A percentile compares a stretch with the other conserved stretches of the same genome.
phyloP scores from a whole-genome alignment of 129 eudicot species.

The Mikania micrantha region DNA sequence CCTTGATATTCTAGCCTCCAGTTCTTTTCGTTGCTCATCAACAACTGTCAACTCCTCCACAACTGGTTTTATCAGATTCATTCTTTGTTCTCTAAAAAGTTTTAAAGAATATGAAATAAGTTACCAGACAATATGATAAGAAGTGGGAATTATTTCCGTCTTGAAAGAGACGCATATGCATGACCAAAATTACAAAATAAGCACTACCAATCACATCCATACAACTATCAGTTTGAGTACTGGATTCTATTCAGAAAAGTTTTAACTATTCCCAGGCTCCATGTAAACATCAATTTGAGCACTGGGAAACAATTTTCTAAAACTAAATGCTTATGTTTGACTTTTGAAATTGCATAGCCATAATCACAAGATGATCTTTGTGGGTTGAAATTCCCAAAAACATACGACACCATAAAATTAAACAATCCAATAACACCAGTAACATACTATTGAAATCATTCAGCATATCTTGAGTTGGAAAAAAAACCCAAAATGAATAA shows the following conservation, averaged over 20 bases:
- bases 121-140: not conserved
- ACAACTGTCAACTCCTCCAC: slow-evolving; percentile 43
- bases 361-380: not conserved
- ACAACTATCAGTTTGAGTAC: not conserved
- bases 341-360: not conserved
- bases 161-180: not conserved
- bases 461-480: too few relatives aligned
- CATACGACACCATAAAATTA: not conserved
- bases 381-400: not conserved
- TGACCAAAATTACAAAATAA: not conserved
- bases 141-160: not conserved
- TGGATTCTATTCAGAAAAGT: not conserved
- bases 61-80: slow-evolving; percentile 35
- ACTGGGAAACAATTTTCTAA: not conserved
- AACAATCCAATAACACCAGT: slow-evolving; percentile 1
- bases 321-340: not conserved
- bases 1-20: slow-evolving; percentile 45
- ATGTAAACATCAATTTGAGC: not conserved
- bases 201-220: not conserved
- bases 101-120: not conserved
- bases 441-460: not conserved
- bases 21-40: slow-evolving; percentile 45
- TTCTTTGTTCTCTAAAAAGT: slow-evolving; percentile 39
- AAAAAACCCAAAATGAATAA: not conserved
- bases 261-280: not conserved